Evolutionary conservation across 176 grass and related monocot species (phyloP).

Genomic region (Poa pratensis): DNA sequence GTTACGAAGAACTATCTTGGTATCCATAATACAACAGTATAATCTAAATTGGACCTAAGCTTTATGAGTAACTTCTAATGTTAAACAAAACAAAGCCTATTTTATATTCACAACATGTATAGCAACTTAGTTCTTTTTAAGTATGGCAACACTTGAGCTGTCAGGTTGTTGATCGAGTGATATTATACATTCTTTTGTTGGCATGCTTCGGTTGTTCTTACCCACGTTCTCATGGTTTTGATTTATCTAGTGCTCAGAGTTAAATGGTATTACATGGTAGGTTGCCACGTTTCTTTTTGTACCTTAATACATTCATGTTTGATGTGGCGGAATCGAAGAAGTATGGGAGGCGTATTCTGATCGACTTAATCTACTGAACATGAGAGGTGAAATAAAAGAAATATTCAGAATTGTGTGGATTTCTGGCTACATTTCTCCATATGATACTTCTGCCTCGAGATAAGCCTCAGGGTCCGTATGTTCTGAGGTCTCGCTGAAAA

Average conservation of each 20-base stretch:
- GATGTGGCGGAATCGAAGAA: neutral
- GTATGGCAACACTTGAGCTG: neutral
- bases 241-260: neutral
- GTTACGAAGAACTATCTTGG: too few relatives aligned
- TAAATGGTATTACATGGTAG: slow-evolving; percentile 16
- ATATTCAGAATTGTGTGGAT: slow-evolving; percentile 2
- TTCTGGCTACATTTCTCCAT: slow-evolving; percentile 16
- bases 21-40: too few relatives aligned
- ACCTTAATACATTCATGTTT: slow-evolving; percentile 3
- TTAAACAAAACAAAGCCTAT: too few relatives aligned
- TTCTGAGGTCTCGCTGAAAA: neutral
- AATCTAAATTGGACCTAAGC: too few relatives aligned
- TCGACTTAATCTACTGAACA: slow-evolving; percentile 8
- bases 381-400: neutral
- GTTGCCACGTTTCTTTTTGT: neutral
- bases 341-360: slow-evolving; percentile 12
- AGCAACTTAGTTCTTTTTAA: too few relatives aligned
- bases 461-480: neutral
- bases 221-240: neutral
- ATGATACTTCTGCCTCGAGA: neutral
- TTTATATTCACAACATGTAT: too few relatives aligned
- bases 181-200: neutral
- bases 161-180: neutral
- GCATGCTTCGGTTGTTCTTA: neutral
- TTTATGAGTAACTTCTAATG: too few relatives aligned